A percentile compares a stretch with the other conserved stretches of the same genome.
phyloP scores from a whole-genome alignment of 192 early-diverging fungal genomes.

The Backusella liffmaniae region DNA sequence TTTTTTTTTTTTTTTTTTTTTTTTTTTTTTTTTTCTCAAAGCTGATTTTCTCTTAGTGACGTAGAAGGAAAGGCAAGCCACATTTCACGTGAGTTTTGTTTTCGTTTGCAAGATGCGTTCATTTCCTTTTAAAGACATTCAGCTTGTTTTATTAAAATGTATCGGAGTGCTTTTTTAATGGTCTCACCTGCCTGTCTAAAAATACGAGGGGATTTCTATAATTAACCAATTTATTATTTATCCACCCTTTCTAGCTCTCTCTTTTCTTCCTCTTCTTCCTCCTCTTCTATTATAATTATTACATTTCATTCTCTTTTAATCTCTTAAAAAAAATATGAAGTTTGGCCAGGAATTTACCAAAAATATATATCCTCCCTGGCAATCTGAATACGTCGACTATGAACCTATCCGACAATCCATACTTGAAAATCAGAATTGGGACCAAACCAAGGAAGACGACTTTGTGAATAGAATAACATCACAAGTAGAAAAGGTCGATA shows the following conservation, averaged over 20 bases:
- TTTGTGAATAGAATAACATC: slow-evolving; percentile 81
- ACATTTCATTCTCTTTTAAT: neutral
- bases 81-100: neutral
- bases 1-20: no score
- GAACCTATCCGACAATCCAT: slow-evolving; percentile 79
- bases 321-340: slow-evolving; percentile 58
- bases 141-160: neutral
- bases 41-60: neutral
- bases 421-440: slow-evolving; percentile 57
- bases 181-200: neutral
- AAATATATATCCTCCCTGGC: slow-evolving; percentile 72
- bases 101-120: neutral
- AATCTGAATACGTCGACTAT: slow-evolving; percentile 81
- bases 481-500: slow-evolving; percentile 81
- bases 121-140: neutral
- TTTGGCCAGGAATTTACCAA: slow-evolving; percentile 78
- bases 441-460: slow-evolving; percentile 79
- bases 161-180: neutral
- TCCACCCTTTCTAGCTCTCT: neutral
- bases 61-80: no score
- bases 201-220: slow-evolving; percentile 12
- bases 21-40: slow-evolving; percentile 1
- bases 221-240: neutral
- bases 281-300: neutral
- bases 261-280: neutral